Evolutionary conservation across 2,329 filamentous ascomycete genomes (phyloP).

Genomic region (Colletotrichum gigasporum): DNA sequence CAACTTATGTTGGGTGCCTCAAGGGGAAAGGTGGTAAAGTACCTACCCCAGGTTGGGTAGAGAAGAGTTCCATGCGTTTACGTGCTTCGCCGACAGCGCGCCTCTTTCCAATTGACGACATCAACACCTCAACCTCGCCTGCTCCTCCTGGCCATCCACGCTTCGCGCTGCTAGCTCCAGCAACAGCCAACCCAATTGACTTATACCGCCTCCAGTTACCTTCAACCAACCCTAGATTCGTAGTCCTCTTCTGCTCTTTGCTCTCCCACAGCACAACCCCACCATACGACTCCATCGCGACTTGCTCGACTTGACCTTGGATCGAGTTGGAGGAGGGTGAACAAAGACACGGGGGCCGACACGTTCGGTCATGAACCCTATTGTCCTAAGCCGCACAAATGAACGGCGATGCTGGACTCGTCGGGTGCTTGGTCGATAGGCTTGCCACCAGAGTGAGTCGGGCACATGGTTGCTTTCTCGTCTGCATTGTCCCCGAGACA

Average conservation of each 20-base stretch:
- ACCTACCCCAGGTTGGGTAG: too few species aligned
- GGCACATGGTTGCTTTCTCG: constrained; percentile 7
- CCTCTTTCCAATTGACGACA: not conserved
- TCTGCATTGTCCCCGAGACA: not conserved
- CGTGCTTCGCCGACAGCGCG: not conserved
- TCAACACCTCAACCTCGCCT: not conserved
- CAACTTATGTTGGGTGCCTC: too few species aligned
- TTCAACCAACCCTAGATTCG: not conserved
- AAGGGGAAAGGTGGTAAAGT: too few species aligned
- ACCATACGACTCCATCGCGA: not conserved
- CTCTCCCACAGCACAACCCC: not conserved
- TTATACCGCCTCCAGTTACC: not conserved
- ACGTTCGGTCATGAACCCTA: constrained; percentile 27
- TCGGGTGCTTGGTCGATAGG: constrained; percentile 70
- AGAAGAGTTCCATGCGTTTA: not conserved
- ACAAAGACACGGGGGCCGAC: not conserved
- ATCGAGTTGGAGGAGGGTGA: not conserved
- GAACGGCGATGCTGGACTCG: constrained; percentile 68
- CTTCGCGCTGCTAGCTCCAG: not conserved
- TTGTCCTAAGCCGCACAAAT: constrained; percentile 44
- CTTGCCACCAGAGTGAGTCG: constrained; percentile 66
- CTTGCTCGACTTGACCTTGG: not conserved
- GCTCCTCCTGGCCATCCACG: not conserved
- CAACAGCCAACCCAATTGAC: not conserved
- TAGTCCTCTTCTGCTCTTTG: not conserved